These are phyloP conservation scores for Hanseniaspora osmophila DNA, from an alignment of 805 yeast genomes.

Conservation along the genomic window DNA sequence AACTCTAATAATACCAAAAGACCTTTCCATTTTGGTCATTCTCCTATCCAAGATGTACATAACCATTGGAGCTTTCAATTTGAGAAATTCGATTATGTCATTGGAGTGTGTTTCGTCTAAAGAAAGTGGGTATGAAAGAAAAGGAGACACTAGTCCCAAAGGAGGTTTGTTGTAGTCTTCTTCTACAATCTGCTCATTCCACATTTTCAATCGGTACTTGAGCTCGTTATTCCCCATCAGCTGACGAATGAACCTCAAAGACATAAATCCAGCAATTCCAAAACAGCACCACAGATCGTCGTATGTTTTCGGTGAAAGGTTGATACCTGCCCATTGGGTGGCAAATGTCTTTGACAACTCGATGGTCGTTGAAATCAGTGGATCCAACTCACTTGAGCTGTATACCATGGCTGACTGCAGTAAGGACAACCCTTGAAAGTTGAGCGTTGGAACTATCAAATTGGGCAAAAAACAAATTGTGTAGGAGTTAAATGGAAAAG, in stretches of 20 bases:
- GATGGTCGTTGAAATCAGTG: slow-evolving; percentile 58
- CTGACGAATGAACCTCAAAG: slow-evolving; percentile 48
- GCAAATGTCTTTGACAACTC: slow-evolving; percentile 56
- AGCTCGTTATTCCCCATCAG: slow-evolving; percentile 78
- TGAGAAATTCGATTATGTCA: slow-evolving; percentile 52
- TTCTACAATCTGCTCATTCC: slow-evolving; percentile 52
- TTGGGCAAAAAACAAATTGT: slow-evolving; percentile 62
- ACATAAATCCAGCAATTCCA: slow-evolving; percentile 78
- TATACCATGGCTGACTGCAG: slow-evolving; percentile 50
- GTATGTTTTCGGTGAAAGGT: slow-evolving; percentile 65
- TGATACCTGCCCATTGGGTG: slow-evolving; percentile 86
- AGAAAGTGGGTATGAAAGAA: slow-evolving; percentile 45
- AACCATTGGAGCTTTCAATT: slow-evolving; percentile 74
- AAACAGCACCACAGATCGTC: slow-evolving; percentile 82
- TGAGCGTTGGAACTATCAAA: slow-evolving; percentile 32
- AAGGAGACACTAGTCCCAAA: slow-evolving; percentile 19
- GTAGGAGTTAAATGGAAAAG: slow-evolving; percentile 80
- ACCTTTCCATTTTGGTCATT: slow-evolving; percentile 91
- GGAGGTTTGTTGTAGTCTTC: slow-evolving; percentile 73
- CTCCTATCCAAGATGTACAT: slow-evolving; percentile 73
- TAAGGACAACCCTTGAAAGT: slow-evolving; percentile 64
- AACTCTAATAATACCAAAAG: slow-evolving; percentile 83
- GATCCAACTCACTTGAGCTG: slow-evolving; percentile 64
- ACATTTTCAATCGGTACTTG: slow-evolving; percentile 51
- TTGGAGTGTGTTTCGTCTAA: slow-evolving; percentile 13